Conservation (phyloP, 1,284 basidiomycete genomes). For the Exobasidium cylindrosporum region DNA sequence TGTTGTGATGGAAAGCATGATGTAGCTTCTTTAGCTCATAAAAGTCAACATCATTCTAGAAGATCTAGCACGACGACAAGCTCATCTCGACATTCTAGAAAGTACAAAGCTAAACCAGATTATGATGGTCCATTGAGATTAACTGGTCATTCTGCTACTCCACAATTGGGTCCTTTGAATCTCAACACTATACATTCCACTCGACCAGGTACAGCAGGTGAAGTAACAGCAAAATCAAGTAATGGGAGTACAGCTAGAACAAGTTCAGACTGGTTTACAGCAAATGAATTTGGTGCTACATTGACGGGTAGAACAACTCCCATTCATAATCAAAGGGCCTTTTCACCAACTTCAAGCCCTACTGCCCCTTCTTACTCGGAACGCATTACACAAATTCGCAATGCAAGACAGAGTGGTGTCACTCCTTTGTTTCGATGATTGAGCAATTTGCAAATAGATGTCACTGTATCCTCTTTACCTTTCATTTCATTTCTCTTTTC, state of each 20-base stretch:
- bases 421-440: background rate
- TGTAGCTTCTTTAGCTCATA: constrained; percentile 55
- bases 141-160: constrained; percentile 1
- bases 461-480: no score
- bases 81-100: background rate
- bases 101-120: background rate
- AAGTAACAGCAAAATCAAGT: background rate
- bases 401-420: background rate
- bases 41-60: constrained; percentile 25
- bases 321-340: background rate
- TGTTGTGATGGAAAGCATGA: constrained; percentile 88
- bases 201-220: background rate
- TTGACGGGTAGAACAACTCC: background rate
- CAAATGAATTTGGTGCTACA: background rate
- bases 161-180: constrained; percentile 17
- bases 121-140: background rate
- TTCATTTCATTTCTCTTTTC: no score
- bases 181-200: constrained; percentile 12
- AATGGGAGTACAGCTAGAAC: constrained; percentile 3
- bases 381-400: background rate
- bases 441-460: no score
- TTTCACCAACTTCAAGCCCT: background rate
- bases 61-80: background rate
- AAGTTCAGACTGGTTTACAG: background rate
- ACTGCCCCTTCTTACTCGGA: background rate